Conservation (phyloP, 1,139 yeast species). For the Saccharomyces hybrid region DNA sequence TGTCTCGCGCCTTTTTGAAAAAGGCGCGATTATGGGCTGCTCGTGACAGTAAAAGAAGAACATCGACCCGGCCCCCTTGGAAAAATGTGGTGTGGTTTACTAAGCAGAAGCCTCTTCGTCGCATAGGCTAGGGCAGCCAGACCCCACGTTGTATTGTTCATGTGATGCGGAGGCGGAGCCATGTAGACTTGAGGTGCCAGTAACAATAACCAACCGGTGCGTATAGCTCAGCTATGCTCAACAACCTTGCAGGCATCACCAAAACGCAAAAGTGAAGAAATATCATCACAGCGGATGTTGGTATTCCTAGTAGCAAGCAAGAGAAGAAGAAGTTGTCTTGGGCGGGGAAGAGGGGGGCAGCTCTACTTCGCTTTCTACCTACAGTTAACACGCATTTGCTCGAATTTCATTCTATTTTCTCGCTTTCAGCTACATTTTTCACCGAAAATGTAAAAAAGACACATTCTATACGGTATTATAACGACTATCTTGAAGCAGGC, state of each 20-base stretch:
- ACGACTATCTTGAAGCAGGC: not conserved
- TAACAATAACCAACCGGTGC: not conserved
- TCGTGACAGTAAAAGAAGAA: not conserved
- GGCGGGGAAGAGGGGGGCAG: no score
- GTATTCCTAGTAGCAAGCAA: not conserved
- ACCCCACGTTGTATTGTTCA: not conserved
- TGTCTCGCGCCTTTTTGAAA: not conserved
- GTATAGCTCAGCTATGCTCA: not conserved
- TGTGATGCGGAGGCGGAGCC: not conserved
- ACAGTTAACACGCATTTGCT: not conserved
- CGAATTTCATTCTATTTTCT: not conserved
- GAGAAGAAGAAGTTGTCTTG: not conserved
- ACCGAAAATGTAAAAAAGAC: no score
- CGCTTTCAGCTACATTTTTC: not conserved
- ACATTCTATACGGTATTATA: no score
- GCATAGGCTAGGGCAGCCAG: not conserved
- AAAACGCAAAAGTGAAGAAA: not conserved
- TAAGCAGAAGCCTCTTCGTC: not conserved
- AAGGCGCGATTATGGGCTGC: not conserved
- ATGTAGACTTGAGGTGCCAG: not conserved
- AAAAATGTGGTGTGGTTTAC: conserved; percentile 1
- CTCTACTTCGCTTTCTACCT: no score
- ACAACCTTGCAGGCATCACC: not conserved
- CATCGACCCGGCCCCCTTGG: not conserved
- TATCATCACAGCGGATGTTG: not conserved